Percentiles rank a stretch among this genome's conserved stretches.
Conservation (phyloP, 1,284 basidiomycete species). For the Kwoniella shivajii region DNA sequence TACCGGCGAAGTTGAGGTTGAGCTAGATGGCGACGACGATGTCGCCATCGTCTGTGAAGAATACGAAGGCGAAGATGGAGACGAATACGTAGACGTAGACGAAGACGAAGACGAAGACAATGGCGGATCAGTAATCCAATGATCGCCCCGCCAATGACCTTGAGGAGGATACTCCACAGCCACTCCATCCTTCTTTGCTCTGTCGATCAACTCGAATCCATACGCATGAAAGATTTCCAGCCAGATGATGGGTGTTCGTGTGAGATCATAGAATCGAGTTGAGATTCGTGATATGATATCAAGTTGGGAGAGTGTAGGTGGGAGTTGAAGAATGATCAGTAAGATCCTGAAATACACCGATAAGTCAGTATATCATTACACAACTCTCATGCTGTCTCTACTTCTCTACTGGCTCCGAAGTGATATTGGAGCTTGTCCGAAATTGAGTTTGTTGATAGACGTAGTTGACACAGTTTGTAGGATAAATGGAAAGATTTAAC, state of each 20-base stretch:
- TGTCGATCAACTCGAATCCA: conserved; percentile 18
- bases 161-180: conserved; percentile 19
- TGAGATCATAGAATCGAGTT: conserved; percentile 25
- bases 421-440: not conserved
- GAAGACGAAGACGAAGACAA: no score
- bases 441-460: not conserved
- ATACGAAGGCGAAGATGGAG: no score
- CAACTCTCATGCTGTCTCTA: no score
- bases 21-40: not conserved
- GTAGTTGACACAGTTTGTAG: no score
- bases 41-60: no score
- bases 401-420: no score
- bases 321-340: conserved; percentile 32
- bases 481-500: not conserved
- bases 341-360: conserved; percentile 25
- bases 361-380: not conserved
- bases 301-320: conserved; percentile 21
- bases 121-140: conserved; percentile 11
- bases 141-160: conserved; percentile 22
- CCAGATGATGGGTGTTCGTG: conserved; percentile 39
- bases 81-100: not conserved
- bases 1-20: not conserved
- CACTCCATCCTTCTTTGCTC: conserved; percentile 1
- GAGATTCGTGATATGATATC: conserved; percentile 21
- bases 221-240: conserved; percentile 18